These are phyloP conservation scores for Guillardia theta DNA, from an alignment of 78 protist species.

Conservation along the genomic window DNA sequence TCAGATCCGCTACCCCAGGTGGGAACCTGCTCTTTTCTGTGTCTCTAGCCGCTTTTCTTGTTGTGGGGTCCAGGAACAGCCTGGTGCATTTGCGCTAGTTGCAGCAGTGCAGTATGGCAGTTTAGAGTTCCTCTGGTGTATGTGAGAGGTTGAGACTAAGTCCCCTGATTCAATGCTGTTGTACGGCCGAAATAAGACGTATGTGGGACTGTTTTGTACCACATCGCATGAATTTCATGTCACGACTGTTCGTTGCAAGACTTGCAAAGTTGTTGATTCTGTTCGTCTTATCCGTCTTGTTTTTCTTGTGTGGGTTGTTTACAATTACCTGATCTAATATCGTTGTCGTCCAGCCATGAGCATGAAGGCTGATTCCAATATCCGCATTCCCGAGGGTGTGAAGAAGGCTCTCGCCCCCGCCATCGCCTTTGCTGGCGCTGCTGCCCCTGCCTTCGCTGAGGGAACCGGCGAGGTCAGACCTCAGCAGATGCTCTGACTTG, in stretches of 20 bases:
- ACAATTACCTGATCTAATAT: not conserved
- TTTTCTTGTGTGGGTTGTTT: not conserved
- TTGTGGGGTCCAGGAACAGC: not conserved
- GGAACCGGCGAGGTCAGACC: conserved; percentile 14
- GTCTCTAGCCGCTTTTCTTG: not conserved
- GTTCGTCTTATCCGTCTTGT: not conserved
- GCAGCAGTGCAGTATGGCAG: too few species aligned
- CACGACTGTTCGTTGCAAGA: too few species aligned
- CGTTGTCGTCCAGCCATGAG: not conserved
- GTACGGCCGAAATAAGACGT: not conserved
- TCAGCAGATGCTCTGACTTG: not conserved
- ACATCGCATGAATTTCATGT: not conserved
- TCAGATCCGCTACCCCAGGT: not conserved
- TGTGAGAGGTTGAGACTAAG: not conserved
- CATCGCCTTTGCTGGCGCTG: not conserved
- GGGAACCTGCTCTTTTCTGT: not conserved
- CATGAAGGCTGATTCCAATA: not conserved
- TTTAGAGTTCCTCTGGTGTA: not conserved
- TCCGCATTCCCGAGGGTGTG: not conserved
- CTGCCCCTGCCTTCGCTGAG: conserved; percentile 36
- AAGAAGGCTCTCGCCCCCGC: conserved; percentile 30
- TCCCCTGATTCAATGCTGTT: not conserved
- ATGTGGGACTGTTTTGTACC: not conserved
- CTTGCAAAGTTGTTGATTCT: too few species aligned
- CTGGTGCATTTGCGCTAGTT: too few species aligned